Evolutionary conservation across 805 yeast species (phyloP), one percentile per base, ranked within the genome.

Genomic region (Saccharomycopsis synnaedendra): DNA sequence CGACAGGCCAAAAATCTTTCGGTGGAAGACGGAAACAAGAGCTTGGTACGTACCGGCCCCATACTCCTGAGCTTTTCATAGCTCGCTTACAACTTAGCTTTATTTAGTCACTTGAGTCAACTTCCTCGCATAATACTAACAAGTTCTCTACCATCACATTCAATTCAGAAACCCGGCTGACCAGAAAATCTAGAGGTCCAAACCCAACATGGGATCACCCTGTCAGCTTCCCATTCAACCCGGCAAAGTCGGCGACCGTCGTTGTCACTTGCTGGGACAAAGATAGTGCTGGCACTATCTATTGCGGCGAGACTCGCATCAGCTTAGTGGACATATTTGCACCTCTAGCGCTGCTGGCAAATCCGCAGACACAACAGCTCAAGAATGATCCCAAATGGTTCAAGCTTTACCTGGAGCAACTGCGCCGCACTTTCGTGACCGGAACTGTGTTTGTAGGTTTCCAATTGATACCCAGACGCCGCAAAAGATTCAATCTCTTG

Each of bases 381-480:
- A 54, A 47, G 35, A 39, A 55, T 6, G 52, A 47, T 1, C 60
- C 72, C 6, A 63, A 66, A 44, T 75, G 78, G 78, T 69, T 66
- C 54, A 64, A 65, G 50, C 57, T 75, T 5, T 64, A 66, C 44
- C 70, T 76, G 5, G 67, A 67, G 28, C 60, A 58, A 40, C 57
- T 62, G 1, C 59, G 68, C 46, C 66, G 67, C 37, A 59, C 68
- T 9, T 75, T 64, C 55, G 72, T 73, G 8, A 71, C 77, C 1
- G 80, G 80, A 0, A 69, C 76, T 0, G 47, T 75, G 9, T 59
- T 71, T 28, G 44, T 71, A 5, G 45, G 42, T 7, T 47, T 50
- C 32, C 39, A 41, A n/a, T 31, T 50, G 3, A 46, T 29, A 32
- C 50, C 50, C 10, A 27, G 30, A 11, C 41, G 42, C 11, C 19